phyloP scores from a whole-genome alignment of 257 asterid genomes.

The Solanum dulcamara region DNA sequence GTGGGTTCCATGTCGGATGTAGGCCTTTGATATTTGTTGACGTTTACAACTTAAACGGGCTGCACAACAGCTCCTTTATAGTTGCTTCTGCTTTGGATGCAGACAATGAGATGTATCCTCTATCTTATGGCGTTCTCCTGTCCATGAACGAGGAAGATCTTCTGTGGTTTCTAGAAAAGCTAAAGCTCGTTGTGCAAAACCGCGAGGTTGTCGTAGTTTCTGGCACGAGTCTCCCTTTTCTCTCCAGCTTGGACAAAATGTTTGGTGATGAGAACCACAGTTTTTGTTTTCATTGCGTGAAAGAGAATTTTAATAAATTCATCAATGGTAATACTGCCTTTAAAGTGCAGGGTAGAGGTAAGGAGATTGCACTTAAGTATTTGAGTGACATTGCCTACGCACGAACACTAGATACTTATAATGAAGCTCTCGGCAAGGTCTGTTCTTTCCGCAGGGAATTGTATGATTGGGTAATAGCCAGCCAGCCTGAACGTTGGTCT shows the following conservation, averaged over 20 bases:
- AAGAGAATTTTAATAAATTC: slow-evolving; percentile 1
- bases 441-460: background rate
- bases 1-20: slow-evolving; percentile 3
- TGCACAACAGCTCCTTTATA: background rate
- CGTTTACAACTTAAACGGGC: slow-evolving; percentile 5
- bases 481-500: slow-evolving; percentile 3
- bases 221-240: background rate
- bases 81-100: slow-evolving; percentile 5
- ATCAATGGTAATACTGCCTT: background rate
- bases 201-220: background rate
- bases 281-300: background rate
- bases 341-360: background rate
- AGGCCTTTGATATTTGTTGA: slow-evolving; percentile 4
- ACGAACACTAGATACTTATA: background rate
- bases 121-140: background rate
- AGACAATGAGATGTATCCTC: slow-evolving; percentile 1
- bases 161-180: background rate
- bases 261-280: slow-evolving; percentile 7
- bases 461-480: background rate
- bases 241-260: background rate
- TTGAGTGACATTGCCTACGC: slow-evolving; percentile 3
- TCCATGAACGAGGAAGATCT: background rate
- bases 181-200: background rate
- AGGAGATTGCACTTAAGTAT: background rate
- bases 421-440: background rate